Evolutionary conservation across 176 grass and related monocot species (phyloP), one percentile per base, ranked within the genome.

Genomic region (Pontederia crassipes): DNA sequence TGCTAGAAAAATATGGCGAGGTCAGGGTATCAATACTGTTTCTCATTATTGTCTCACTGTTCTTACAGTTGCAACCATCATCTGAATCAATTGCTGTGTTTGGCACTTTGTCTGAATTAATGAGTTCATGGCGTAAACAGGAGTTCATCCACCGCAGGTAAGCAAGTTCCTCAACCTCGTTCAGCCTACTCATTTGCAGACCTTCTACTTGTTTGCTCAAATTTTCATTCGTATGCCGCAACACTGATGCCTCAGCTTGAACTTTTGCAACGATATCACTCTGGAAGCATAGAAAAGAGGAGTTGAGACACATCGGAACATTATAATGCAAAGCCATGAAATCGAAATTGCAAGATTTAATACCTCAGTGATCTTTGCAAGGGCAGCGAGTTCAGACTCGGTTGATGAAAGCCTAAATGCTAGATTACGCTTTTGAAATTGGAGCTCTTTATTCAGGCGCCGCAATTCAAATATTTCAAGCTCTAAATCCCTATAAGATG

Each of bases 71-170:
- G 50, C 65, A 67, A 66, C 46, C 69, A 73, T 71, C 66, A 63
- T 83, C 67, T 28, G 63, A 61, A 79, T 70, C 82, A 10, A 53
- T 35, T n/a, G 48, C 76, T 85, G 61, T 52, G 71, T 65, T 74
- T 8, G 77, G 58, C 69, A 54, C 69, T 81, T 98, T 89, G 72
- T 98, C 93, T 17, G 88, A 85, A 59, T 82, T 87, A 77, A 78
- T 76, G 17, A 98, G 87, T 61, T 98, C 87, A 63, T 86, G 93
- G 13, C 93, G 81, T 67, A 92, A 77, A 61, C 93, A 98, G 17
- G 93, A 98, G 76, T 98, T 98, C 64, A 98, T 88, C 93, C 93
- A 98, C 1, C 93, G 74, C 68, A 98, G 93, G 68, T 98, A 98
- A 63, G 93, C 93, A 74, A 98, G 93, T 71, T 98, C 93, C 71